Percentiles rank a stretch among this genome's conserved stretches.
phyloP scores from a whole-genome alignment of 371 early-diverging fungal species.

The Mortierella sp. region DNA sequence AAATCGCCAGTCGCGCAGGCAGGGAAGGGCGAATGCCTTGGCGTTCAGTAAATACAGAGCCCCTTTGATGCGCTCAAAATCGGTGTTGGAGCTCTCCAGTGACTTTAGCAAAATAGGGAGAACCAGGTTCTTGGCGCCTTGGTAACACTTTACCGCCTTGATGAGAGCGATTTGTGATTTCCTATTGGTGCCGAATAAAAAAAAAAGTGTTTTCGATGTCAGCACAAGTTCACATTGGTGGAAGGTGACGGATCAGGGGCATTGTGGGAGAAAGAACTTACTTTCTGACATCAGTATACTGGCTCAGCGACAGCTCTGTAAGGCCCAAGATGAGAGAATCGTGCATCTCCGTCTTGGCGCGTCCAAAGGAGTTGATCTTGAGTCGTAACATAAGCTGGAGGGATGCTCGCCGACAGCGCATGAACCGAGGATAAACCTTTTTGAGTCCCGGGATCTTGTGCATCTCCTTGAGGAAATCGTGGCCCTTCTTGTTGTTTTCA shows the following conservation, averaged over 20 bases:
- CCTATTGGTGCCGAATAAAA: conserved; percentile 23
- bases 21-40: conserved; percentile 65
- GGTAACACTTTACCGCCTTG: conserved; percentile 67
- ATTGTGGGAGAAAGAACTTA: conserved; percentile 29
- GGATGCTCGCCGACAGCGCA: conserved; percentile 62
- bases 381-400: conserved; percentile 72
- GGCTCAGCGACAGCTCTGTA: conserved; percentile 74
- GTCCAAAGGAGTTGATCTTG: conserved; percentile 69
- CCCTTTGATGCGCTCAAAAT: conserved; percentile 81
- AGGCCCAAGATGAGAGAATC: conserved; percentile 69
- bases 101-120: conserved; percentile 74
- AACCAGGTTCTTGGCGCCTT: conserved; percentile 67
- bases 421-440: conserved; percentile 37
- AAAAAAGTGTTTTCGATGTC: not conserved
- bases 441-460: conserved; percentile 60
- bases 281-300: conserved; percentile 84
- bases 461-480: conserved; percentile 71
- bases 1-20: conserved; percentile 75
- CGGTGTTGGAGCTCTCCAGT: conserved; percentile 60
- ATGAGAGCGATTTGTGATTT: conserved; percentile 73
- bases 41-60: conserved; percentile 79
- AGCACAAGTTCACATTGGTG: not conserved
- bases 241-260: not conserved
- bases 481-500: conserved; percentile 66
- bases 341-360: conserved; percentile 62